phyloP scores from a whole-genome alignment of 208 protist genomes.

The Trypanosoma melophagium region DNA sequence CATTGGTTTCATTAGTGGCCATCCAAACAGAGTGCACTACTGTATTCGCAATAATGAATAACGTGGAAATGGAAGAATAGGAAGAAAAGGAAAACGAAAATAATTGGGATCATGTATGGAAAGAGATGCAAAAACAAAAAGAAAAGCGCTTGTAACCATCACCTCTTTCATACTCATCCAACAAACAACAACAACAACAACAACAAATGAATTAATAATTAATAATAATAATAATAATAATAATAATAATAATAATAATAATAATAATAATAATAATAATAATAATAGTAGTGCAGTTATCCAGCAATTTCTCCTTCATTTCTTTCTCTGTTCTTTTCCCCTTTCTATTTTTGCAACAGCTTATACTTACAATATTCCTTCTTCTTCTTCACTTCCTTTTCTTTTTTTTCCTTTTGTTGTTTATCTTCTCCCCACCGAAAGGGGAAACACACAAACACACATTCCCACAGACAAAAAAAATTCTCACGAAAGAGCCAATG shows the following conservation, averaged over 20 bases:
- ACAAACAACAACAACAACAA: too few species aligned
- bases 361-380: too few species aligned
- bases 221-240: too few species aligned
- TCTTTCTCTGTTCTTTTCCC: too few species aligned
- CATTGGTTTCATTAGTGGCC: constrained; percentile 27
- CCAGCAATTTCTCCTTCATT: too few species aligned
- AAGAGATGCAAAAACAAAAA: not conserved
- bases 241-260: constrained; percentile 3
- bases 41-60: not conserved
- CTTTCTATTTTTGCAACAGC: too few species aligned
- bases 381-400: not conserved
- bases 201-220: too few species aligned
- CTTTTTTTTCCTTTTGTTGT: constrained; percentile 6
- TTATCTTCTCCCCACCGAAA: not conserved
- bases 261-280: not conserved
- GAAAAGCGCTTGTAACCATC: too few species aligned
- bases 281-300: not conserved
- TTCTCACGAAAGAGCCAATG: not conserved
- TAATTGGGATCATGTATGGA: not conserved
- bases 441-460: not conserved
- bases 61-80: constrained; percentile 1
- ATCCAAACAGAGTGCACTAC: constrained; percentile 1
- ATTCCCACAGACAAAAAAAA: not conserved
- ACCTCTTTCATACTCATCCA: too few species aligned
- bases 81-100: constrained; percentile 7